A percentile compares a stretch with the other conserved stretches of the same genome.
Evolutionary conservation across 2,329 filamentous ascomycete genomes (phyloP).

Genomic region (Fusarium hostae): DNA sequence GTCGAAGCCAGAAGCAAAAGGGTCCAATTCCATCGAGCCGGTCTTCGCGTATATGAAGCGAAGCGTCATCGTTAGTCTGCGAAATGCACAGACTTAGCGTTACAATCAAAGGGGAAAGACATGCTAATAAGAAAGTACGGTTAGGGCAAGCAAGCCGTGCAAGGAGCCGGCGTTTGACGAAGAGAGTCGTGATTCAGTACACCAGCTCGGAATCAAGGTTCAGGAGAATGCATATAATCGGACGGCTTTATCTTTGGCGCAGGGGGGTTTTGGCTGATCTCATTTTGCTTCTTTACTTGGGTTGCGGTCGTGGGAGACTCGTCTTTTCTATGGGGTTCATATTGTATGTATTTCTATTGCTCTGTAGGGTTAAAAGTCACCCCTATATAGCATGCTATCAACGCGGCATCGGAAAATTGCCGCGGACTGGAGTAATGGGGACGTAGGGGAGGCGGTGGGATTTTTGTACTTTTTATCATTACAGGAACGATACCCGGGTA

Average conservation of each 20-base stretch:
- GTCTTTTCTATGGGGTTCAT: slow-evolving; percentile 3
- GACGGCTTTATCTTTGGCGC: slow-evolving; percentile 44
- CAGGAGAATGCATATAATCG: slow-evolving; percentile 38
- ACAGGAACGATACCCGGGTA: slow-evolving; percentile 46
- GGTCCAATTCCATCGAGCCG: neutral
- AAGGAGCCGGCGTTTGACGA: slow-evolving; percentile 44
- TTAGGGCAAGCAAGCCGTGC: slow-evolving; percentile 34
- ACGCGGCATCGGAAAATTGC: neutral
- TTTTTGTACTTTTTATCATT: slow-evolving; percentile 44
- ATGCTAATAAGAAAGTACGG: slow-evolving; percentile 11
- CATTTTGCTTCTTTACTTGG: neutral
- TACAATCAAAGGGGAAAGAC: neutral
- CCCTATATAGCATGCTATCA: slow-evolving; percentile 23
- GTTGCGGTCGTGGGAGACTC: slow-evolving; percentile 7
- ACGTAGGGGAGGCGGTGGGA: slow-evolving; percentile 18
- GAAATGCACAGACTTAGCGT: neutral
- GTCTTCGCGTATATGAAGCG: neutral
- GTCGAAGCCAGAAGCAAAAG: neutral
- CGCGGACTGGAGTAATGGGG: slow-evolving; percentile 5
- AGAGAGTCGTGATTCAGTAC: slow-evolving; percentile 22
- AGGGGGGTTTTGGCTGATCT: slow-evolving; percentile 29
- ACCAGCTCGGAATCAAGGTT: slow-evolving; percentile 25
- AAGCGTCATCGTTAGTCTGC: neutral
- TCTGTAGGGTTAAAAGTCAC: neutral
- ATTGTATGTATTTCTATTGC: slow-evolving; percentile 40